A percentile compares a stretch with the other conserved stretches of the same genome.
These are phyloP conservation scores for Perilla frutescens DNA, from an alignment of 257 asterid genomes.

Conservation along the genomic window DNA sequence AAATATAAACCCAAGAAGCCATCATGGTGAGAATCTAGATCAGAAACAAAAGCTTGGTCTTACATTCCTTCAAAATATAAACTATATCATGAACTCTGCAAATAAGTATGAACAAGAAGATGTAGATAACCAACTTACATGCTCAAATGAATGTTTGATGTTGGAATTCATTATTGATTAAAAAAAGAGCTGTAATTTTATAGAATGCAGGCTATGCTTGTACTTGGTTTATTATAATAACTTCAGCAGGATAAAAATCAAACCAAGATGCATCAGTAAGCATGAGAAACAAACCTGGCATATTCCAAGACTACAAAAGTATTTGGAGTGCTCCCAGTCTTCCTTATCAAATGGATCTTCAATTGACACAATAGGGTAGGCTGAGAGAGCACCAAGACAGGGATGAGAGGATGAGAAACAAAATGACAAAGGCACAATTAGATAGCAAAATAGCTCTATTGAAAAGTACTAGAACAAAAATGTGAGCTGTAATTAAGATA, in stretches of 20 bases:
- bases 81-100: constrained; percentile 1
- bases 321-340: constrained; percentile 94
- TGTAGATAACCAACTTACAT: constrained; percentile 13
- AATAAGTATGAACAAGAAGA: constrained; percentile 14
- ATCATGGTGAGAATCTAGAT: constrained; percentile 13
- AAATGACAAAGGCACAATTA: constrained; percentile 15
- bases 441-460: constrained; percentile 12
- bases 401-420: constrained; percentile 29
- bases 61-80: background rate
- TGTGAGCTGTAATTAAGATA: constrained; percentile 31
- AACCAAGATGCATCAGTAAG: constrained; percentile 29
- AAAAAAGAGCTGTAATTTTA: background rate
- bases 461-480: constrained; percentile 27
- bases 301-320: constrained; percentile 68
- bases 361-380: constrained; percentile 87
- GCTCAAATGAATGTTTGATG: background rate
- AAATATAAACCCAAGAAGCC: constrained; percentile 15
- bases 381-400: constrained; percentile 48
- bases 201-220: constrained; percentile 10
- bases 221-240: background rate
- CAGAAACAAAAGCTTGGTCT: constrained; percentile 4
- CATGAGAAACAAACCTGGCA: constrained; percentile 77
- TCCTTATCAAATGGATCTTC: constrained; percentile 99
- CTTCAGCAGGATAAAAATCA: constrained; percentile 31
- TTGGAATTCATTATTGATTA: constrained; percentile 19